Percentiles rank a stretch among this genome's conserved stretches.
phyloP scores from a whole-genome alignment of 345 rosid species.

The Gossypium arboreum region DNA sequence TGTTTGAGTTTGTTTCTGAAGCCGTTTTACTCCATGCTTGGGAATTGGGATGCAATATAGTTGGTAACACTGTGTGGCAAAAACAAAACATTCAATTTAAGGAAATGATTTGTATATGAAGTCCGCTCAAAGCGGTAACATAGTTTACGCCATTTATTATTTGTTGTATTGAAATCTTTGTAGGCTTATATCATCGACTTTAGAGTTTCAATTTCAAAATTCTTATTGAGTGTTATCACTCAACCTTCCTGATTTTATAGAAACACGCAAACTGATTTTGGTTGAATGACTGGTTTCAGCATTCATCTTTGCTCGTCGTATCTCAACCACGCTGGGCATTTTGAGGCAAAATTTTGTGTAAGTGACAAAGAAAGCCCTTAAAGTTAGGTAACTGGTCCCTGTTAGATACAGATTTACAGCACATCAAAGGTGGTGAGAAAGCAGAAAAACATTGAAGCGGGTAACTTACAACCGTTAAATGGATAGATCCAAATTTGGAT shows the following conservation, averaged over 20 bases:
- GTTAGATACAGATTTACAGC: neutral
- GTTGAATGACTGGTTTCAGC: slow-evolving; percentile 42
- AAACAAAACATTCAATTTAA: neutral
- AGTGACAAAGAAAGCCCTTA: neutral
- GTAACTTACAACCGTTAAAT: neutral
- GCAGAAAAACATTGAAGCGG: neutral
- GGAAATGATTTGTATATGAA: neutral
- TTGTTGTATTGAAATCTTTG: neutral
- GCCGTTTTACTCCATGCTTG: neutral
- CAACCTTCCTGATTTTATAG: neutral
- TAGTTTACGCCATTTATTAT: neutral
- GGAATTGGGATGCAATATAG: neutral
- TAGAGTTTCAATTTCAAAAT: neutral
- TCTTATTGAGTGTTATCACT: neutral
- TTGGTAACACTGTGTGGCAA: neutral
- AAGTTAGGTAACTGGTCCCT: neutral
- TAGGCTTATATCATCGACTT: no score
- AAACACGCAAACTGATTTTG: neutral
- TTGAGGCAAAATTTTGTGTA: slow-evolving; percentile 17
- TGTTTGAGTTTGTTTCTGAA: neutral
- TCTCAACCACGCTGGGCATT: slow-evolving; percentile 44
- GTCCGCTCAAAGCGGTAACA: no score
- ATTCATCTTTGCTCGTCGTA: slow-evolving; percentile 53
- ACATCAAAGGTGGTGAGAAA: neutral
- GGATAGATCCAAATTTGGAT: neutral